Conservation (phyloP, 2,329 filamentous ascomycete species). For the Trichoderma simmonsii region DNA sequence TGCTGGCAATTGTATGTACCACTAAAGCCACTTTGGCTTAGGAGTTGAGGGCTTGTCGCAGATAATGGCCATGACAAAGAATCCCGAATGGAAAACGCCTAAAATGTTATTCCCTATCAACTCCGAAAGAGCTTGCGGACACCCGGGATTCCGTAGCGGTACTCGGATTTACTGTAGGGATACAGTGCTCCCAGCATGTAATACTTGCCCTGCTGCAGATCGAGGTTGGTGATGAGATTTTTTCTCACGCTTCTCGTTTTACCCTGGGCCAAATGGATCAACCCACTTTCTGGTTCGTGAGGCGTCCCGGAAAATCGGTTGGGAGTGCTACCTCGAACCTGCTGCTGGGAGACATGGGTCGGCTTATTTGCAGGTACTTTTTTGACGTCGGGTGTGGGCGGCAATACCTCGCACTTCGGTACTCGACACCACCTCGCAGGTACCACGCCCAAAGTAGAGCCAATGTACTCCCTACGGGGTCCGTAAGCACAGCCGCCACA, state of each 20-base stretch:
- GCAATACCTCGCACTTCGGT: not conserved
- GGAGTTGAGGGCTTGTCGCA: not conserved
- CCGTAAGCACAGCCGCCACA: not conserved
- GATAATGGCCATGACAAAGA: not conserved
- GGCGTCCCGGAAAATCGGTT: constrained; percentile 7
- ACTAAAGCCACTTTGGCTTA: not conserved
- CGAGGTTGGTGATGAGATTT: not conserved
- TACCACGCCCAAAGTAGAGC: not conserved
- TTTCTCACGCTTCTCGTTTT: not conserved
- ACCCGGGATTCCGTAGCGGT: not conserved
- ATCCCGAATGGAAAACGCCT: not conserved
- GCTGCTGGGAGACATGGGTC: not conserved
- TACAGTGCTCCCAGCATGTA: not conserved
- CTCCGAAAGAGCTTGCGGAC: not conserved
- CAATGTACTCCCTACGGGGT: not conserved
- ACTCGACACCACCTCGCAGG: not conserved
- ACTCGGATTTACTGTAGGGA: not conserved
- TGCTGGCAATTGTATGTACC: not conserved
- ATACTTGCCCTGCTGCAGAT: not conserved
- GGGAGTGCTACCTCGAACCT: not conserved
- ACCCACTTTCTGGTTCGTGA: constrained; percentile 6
- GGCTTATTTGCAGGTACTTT: not conserved
- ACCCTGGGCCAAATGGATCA: not conserved
- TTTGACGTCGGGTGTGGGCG: not conserved
- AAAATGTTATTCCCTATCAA: not conserved